These are phyloP conservation scores for Vaccinium darrowii DNA, from an alignment of 148 eudicot species.

Conservation along the genomic window DNA sequence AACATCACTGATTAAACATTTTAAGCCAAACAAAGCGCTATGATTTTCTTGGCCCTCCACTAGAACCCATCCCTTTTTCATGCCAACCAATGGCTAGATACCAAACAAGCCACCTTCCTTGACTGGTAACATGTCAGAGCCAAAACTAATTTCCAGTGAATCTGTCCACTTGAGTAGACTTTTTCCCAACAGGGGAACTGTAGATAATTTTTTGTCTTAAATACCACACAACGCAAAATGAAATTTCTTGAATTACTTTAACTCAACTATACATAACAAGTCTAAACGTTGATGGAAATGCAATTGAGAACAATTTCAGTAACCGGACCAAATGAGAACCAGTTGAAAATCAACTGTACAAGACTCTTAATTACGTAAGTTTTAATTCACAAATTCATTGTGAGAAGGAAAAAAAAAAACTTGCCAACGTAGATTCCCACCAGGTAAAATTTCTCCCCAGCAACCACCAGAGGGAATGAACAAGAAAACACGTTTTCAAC, in stretches of 20 bases:
- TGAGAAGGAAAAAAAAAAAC: not conserved
- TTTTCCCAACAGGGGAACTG: not conserved
- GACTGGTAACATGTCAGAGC: not conserved
- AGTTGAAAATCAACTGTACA: not conserved
- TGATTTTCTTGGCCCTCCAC: not conserved
- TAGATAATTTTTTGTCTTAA: not conserved
- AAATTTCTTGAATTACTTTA: not conserved
- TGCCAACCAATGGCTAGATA: not conserved
- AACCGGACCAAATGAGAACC: not conserved
- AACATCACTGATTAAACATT: not conserved
- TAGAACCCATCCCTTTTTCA: not conserved
- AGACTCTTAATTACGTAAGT: not conserved
- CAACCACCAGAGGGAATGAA: not conserved
- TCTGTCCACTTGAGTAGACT: not conserved
- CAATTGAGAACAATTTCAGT: not conserved
- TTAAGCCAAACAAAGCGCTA: not conserved
- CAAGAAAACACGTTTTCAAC: not conserved
- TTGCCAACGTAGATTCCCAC: not conserved
- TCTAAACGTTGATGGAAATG: not conserved
- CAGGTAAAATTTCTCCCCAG: not conserved
- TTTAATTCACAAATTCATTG: not conserved
- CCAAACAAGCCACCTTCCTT: conserved; percentile 1
- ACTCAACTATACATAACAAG: not conserved
- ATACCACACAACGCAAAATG: not conserved
- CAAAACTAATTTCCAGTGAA: not conserved